Evolutionary conservation across 2,329 filamentous ascomycete species (phyloP).

Genomic region (Graphilbum ipis-grandicollis): DNA sequence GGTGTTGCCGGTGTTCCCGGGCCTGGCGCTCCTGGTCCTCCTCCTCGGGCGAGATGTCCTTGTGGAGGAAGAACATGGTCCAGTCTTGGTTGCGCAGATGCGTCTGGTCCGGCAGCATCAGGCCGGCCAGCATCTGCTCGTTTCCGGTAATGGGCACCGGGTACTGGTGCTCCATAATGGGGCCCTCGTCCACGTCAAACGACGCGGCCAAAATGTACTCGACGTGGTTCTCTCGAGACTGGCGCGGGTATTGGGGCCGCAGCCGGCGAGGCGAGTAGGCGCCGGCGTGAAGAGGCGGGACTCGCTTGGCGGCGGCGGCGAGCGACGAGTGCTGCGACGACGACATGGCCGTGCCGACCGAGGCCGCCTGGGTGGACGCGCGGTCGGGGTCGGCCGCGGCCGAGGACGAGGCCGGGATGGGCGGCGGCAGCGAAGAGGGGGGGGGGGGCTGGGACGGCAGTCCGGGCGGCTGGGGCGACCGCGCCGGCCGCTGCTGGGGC

Average conservation of each 20-base stretch:
- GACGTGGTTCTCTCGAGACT: slow-evolving; percentile 75
- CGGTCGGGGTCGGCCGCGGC: slow-evolving; percentile 27
- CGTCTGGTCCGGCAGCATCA: slow-evolving; percentile 95
- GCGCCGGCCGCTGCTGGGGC: slow-evolving; percentile 24
- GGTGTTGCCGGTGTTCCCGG: slow-evolving; percentile 33
- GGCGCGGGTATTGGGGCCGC: slow-evolving; percentile 61
- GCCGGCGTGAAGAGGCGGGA: slow-evolving; percentile 31
- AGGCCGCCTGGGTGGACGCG: slow-evolving; percentile 38
- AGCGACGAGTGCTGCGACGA: slow-evolving; percentile 45
- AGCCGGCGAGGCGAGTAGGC: slow-evolving; percentile 36
- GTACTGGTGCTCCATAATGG: slow-evolving; percentile 97
- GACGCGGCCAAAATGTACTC: slow-evolving; percentile 96
- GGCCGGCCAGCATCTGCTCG: slow-evolving; percentile 92
- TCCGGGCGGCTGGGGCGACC: slow-evolving; percentile 37
- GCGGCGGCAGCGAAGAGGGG: slow-evolving; percentile 28
- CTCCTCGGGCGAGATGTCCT: slow-evolving; percentile 71
- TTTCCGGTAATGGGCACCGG: slow-evolving; percentile 89
- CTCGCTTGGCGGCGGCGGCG: slow-evolving; percentile 17
- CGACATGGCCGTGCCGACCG: slow-evolving; percentile 34
- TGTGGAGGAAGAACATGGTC: slow-evolving; percentile 98
- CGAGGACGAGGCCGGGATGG: slow-evolving; percentile 19
- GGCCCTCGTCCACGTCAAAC: slow-evolving; percentile 90
- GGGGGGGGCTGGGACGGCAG: slow-evolving; percentile 39
- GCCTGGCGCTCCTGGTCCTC: slow-evolving; percentile 54
- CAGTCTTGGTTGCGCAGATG: slow-evolving; percentile 92